Conservation (phyloP, 2,329 filamentous ascomycete species). For the Beauveria sp. region DNA sequence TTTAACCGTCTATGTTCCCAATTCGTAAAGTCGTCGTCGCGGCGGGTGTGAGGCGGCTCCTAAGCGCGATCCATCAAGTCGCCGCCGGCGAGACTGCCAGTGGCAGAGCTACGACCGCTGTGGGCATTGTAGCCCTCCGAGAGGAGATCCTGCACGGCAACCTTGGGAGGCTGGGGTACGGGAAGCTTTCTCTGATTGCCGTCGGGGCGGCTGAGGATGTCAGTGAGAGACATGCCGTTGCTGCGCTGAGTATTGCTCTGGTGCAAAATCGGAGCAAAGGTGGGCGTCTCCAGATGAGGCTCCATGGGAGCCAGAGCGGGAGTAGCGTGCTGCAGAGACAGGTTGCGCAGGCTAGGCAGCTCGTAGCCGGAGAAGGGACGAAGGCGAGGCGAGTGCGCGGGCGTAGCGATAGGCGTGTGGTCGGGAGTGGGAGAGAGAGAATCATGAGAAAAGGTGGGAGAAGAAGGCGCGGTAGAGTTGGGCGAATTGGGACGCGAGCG, state of each 20-base stretch:
- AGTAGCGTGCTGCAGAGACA: conserved; percentile 46
- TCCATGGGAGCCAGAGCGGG: conserved; percentile 53
- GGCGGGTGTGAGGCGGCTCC: conserved; percentile 14
- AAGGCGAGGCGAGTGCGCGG: conserved; percentile 87
- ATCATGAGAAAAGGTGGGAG: conserved; percentile 92
- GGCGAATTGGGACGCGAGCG: conserved; percentile 89
- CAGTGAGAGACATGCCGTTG: conserved; percentile 72
- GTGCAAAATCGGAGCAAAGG: conserved; percentile 39
- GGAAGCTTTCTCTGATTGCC: conserved; percentile 85
- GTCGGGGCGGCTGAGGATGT: conserved; percentile 87
- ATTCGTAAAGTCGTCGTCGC: conserved; percentile 31
- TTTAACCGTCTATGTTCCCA: conserved; percentile 31
- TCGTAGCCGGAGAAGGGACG: conserved; percentile 72
- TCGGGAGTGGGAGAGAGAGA: conserved; percentile 93
- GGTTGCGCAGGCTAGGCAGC: conserved; percentile 72
- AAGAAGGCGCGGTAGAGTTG: conserved; percentile 91
- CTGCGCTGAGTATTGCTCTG: conserved; percentile 36
- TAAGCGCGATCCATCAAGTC: conserved; percentile 55
- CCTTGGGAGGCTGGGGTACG: conserved; percentile 83
- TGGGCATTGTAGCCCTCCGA: conserved; percentile 57
- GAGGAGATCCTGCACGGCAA: conserved; percentile 78
- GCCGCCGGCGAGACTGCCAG: conserved; percentile 68
- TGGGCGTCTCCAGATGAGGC: conserved; percentile 42
- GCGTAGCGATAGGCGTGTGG: conserved; percentile 96
- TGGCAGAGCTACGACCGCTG: conserved; percentile 70